Percentiles rank a stretch among this genome's conserved stretches.
Conservation (phyloP, 2,329 filamentous ascomycete genomes). For the Sporothrix brasiliensis region DNA sequence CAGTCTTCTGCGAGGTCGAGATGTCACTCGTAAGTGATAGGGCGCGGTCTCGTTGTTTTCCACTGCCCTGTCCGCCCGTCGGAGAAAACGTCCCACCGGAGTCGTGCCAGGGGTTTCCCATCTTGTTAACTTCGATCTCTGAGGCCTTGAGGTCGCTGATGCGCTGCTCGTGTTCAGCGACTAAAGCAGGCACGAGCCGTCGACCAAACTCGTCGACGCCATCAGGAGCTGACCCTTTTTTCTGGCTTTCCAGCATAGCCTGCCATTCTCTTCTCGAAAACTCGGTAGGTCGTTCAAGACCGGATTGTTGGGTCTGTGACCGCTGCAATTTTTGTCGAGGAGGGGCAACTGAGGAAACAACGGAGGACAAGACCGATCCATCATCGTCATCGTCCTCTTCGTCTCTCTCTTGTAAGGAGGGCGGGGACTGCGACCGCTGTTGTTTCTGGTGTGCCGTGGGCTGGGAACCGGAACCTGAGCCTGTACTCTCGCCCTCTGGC, state of each 20-base stretch:
- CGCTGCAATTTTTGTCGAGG: constrained; percentile 9
- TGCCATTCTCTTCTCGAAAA: constrained; percentile 35
- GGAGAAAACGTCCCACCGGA: constrained; percentile 5
- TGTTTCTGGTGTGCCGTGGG: constrained; percentile 32
- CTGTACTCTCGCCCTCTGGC: constrained; percentile 36
- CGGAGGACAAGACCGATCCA: constrained; percentile 7
- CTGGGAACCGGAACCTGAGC: constrained; percentile 39
- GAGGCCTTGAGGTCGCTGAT: constrained; percentile 35
- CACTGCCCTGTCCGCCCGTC: not conserved
- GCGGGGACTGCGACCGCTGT: constrained; percentile 13
- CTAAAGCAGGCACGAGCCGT: constrained; percentile 33
- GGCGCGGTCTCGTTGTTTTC: constrained; percentile 31
- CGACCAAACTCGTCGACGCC: constrained; percentile 34
- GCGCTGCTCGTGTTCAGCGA: constrained; percentile 37
- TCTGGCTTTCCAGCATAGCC: constrained; percentile 33
- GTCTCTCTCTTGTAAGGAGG: constrained; percentile 6
- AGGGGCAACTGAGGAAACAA: not conserved
- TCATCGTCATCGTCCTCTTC: constrained; percentile 14
- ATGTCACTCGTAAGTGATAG: constrained; percentile 33
- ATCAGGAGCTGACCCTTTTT: constrained; percentile 27
- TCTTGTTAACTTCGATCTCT: constrained; percentile 36
- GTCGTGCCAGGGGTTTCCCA: constrained; percentile 35
- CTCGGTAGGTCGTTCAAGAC: constrained; percentile 15
- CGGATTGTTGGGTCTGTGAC: constrained; percentile 5
- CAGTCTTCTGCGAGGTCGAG: constrained; percentile 12